These are phyloP conservation scores for Gnaphalium uliginosum DNA, from an alignment of 129 eudicot species.

Conservation along the genomic window DNA sequence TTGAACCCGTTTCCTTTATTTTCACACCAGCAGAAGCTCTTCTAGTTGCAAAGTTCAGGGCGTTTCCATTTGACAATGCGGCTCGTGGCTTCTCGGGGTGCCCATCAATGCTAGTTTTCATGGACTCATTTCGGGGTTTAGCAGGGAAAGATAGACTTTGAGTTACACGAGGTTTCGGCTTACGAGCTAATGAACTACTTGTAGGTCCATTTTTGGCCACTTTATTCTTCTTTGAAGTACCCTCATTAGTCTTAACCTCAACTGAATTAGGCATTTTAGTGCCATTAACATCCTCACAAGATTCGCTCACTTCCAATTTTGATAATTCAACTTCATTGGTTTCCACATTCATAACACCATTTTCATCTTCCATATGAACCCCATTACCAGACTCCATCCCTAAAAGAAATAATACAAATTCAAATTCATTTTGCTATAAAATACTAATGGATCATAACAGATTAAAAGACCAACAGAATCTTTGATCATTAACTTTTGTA, in stretches of 20 bases:
- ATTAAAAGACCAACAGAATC: not conserved
- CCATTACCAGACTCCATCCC: constrained; percentile 74
- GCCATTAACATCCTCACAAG: constrained; percentile 38
- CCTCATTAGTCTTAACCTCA: constrained; percentile 28
- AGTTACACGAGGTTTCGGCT: constrained; percentile 43
- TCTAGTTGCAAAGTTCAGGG: constrained; percentile 39
- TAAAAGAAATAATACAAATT: constrained; percentile 16
- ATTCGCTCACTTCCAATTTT: constrained; percentile 34
- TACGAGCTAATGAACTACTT: constrained; percentile 33
- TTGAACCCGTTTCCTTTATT: constrained; percentile 39
- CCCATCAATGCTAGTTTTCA: constrained; percentile 66
- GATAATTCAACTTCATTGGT: constrained; percentile 35
- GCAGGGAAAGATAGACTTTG: constrained; percentile 81
- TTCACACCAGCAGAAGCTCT: constrained; percentile 44
- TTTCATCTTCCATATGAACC: constrained; percentile 51
- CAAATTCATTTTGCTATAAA: not conserved
- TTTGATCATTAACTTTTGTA: not conserved
- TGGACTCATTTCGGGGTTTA: constrained; percentile 39
- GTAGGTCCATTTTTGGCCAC: constrained; percentile 40
- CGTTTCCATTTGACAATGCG: constrained; percentile 39
- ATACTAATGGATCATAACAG: constrained; percentile 15
- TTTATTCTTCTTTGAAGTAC: constrained; percentile 45
- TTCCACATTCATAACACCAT: constrained; percentile 35
- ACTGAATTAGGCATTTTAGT: constrained; percentile 30
- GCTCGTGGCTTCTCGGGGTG: constrained; percentile 44